These are phyloP conservation scores for Saturnispora zaruensis DNA, from an alignment of 805 yeast genomes.

Conservation along the genomic window DNA sequence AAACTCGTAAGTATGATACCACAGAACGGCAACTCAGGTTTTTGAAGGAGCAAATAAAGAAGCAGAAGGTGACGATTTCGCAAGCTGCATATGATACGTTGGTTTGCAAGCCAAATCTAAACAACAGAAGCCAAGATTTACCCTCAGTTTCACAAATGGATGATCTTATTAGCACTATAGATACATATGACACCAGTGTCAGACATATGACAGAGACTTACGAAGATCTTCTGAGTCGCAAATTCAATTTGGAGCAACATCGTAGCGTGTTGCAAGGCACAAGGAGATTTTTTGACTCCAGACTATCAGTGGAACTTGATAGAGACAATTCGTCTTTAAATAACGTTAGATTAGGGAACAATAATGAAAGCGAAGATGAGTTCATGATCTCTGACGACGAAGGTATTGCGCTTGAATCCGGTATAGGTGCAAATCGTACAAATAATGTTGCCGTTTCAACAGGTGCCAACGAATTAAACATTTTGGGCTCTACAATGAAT, in stretches of 20 bases:
- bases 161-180: slow-evolving; percentile 51
- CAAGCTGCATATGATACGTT: slow-evolving; percentile 22
- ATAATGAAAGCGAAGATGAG: slow-evolving; percentile 10
- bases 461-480: slow-evolving; percentile 30
- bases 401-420: slow-evolving; percentile 16
- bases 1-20: slow-evolving; percentile 74
- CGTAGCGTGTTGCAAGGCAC: slow-evolving; percentile 44
- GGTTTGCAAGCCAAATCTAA: slow-evolving; percentile 15
- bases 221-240: slow-evolving; percentile 48
- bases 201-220: slow-evolving; percentile 61
- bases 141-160: slow-evolving; percentile 67
- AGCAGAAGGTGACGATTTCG: slow-evolving; percentile 34
- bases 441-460: slow-evolving; percentile 12
- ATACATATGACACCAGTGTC: slow-evolving; percentile 61
- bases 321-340: slow-evolving; percentile 21
- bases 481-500: slow-evolving; percentile 31
- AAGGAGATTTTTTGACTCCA: slow-evolving; percentile 28
- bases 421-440: slow-evolving; percentile 6
- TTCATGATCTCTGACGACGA: slow-evolving; percentile 16
- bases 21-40: slow-evolving; percentile 76
- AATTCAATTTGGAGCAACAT: slow-evolving; percentile 57
- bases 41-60: slow-evolving; percentile 41
- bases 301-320: slow-evolving; percentile 26
- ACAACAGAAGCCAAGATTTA: slow-evolving; percentile 21
- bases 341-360: slow-evolving; percentile 20